Percentiles rank a stretch among this genome's conserved stretches.
These are phyloP conservation scores for Aureobasidium subglaciale DNA, from an alignment of 2,329 filamentous ascomycete species.

Conservation along the genomic window DNA sequence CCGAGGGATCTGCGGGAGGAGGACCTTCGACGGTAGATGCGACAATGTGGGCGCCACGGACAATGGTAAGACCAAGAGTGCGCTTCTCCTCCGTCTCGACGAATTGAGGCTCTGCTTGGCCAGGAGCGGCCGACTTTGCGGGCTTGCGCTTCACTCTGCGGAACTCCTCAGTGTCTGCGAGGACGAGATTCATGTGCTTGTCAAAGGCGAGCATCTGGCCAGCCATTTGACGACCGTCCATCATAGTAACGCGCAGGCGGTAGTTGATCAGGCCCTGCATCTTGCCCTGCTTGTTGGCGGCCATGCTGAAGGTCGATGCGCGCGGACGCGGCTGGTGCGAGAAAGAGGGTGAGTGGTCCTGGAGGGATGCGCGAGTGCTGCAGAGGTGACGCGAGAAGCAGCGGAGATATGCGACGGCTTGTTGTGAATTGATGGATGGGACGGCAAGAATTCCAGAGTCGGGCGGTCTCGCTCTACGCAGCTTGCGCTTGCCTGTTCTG, in stretches of 20 bases:
- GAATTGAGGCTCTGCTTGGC: slow-evolving; percentile 54
- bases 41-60: slow-evolving; percentile 90
- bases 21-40: slow-evolving; percentile 93
- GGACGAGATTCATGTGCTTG: slow-evolving; percentile 99
- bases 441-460: not conserved
- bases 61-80: slow-evolving; percentile 88
- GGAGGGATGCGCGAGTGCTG: not conserved
- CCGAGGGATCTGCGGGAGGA: slow-evolving; percentile 85
- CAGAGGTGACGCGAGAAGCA: not conserved
- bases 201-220: slow-evolving; percentile 98
- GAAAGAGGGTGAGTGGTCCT: not conserved
- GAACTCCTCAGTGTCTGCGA: slow-evolving; percentile 98
- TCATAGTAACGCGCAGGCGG: slow-evolving; percentile 94
- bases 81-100: slow-evolving; percentile 94
- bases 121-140: slow-evolving; percentile 62
- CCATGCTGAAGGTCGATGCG: slow-evolving; percentile 31
- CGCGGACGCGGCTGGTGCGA: slow-evolving; percentile 15
- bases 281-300: slow-evolving; percentile 89
- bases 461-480: slow-evolving; percentile 6
- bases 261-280: slow-evolving; percentile 97
- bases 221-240: slow-evolving; percentile 92
- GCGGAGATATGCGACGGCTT: not conserved
- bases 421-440: not conserved
- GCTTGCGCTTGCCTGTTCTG: slow-evolving; percentile 5
- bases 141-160: slow-evolving; percentile 82